A percentile compares a stretch with the other conserved stretches of the same genome.
These are phyloP conservation scores for Aquilaria malaccensis DNA, from an alignment of 345 rosid species.

Conservation along the genomic window DNA sequence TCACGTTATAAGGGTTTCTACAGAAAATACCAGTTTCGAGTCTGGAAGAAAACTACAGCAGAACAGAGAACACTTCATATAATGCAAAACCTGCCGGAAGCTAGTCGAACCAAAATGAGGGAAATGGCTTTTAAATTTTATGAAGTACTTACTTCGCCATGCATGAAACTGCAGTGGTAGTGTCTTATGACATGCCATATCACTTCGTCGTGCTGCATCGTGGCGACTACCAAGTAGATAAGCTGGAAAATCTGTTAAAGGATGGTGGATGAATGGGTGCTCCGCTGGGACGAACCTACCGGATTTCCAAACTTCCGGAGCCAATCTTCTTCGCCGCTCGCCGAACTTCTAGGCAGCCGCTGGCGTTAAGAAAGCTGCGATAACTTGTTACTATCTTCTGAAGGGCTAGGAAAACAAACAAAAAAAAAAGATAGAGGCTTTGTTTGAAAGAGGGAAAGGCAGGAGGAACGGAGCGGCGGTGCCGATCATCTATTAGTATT, in stretches of 20 bases:
- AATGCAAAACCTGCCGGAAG: not conserved
- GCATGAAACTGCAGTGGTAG: slow-evolving; percentile 93
- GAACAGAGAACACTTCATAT: not conserved
- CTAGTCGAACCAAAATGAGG: not conserved
- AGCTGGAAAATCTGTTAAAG: not conserved
- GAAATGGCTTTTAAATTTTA: not conserved
- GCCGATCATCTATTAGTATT: too few species aligned
- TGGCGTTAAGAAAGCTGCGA: too few species aligned
- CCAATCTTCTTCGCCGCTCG: too few species aligned
- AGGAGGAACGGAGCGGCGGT: too few species aligned
- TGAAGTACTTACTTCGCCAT: slow-evolving; percentile 48
- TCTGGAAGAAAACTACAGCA: slow-evolving; percentile 29
- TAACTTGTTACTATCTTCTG: too few species aligned
- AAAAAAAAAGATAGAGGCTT: too few species aligned
- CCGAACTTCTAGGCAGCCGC: too few species aligned
- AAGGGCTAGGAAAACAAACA: too few species aligned
- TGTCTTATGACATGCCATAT: slow-evolving; percentile 97
- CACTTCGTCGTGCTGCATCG: slow-evolving; percentile 95
- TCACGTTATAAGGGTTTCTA: slow-evolving; percentile 89
- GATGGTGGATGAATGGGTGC: too few species aligned
- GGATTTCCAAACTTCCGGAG: too few species aligned
- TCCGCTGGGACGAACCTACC: too few species aligned
- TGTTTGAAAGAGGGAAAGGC: too few species aligned
- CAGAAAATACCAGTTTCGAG: slow-evolving; percentile 85
- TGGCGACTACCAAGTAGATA: not conserved